Percentiles rank a stretch among this genome's conserved stretches.
Evolutionary conservation across 768 basidiomycete genomes (phyloP).

Genomic region (Lentinula guzmanii): DNA sequence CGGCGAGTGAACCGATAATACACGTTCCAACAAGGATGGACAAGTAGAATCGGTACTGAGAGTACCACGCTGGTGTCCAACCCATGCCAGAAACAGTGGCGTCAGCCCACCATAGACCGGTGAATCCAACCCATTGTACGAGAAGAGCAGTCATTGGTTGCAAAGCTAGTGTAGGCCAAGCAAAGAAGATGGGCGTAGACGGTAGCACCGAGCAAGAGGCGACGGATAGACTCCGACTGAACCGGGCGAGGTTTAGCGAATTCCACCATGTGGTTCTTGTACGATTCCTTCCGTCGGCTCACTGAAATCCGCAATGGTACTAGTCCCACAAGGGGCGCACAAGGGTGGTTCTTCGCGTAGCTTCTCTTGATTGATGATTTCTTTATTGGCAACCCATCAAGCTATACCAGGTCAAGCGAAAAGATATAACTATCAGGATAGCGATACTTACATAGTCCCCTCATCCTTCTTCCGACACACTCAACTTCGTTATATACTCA

Average conservation of each 20-base stretch:
- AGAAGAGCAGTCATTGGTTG: conserved; percentile 74
- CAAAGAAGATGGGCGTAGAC: conserved; percentile 60
- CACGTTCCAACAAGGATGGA: conserved; percentile 82
- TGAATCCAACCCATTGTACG: conserved; percentile 89
- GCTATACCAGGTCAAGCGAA: no score
- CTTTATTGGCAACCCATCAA: no score
- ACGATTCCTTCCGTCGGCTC: no score
- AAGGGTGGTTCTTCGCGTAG: no score
- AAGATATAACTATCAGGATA: no score
- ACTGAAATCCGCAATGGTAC: no score
- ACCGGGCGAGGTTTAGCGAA: conserved; percentile 38
- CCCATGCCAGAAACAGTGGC: conserved; percentile 67
- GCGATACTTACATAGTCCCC: no score
- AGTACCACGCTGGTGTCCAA: conserved; percentile 95
- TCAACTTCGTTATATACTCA: no score
- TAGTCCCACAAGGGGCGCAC: no score
- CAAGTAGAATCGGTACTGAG: conserved; percentile 96
- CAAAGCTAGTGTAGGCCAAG: conserved; percentile 86
- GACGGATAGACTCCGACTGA: conserved; percentile 60
- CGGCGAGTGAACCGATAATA: conserved; percentile 86
- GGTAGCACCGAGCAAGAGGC: conserved; percentile 75
- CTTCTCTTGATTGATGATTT: no score
- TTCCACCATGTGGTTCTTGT: conserved; percentile 43
- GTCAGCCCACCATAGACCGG: conserved; percentile 81
- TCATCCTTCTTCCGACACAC: no score